Conservation (phyloP, 75 land plant species). For the Selaginella moellendorffii region DNA sequence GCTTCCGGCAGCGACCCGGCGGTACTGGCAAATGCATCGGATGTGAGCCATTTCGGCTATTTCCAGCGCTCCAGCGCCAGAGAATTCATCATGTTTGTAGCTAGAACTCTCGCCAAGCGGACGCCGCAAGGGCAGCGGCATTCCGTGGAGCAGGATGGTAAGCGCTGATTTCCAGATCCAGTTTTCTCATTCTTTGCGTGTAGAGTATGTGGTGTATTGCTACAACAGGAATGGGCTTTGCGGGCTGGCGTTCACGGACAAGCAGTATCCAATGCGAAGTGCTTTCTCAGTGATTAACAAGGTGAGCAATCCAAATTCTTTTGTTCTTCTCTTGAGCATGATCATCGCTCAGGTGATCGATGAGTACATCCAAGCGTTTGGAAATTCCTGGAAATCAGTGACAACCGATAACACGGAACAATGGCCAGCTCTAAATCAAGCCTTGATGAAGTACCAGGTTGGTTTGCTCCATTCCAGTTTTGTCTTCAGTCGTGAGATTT, state of each 20-base stretch:
- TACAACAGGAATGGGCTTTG: conserved; percentile 76
- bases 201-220: conserved; percentile 83
- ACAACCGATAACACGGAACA: conserved; percentile 49
- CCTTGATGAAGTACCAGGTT: conserved; percentile 75
- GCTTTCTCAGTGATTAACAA: conserved; percentile 83
- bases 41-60: conserved; percentile 82
- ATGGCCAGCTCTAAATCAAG: conserved; percentile 74
- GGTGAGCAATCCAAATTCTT: conserved; percentile 30
- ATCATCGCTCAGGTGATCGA: conserved; percentile 50
- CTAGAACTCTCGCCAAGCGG: conserved; percentile 68
- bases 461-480: not conserved
- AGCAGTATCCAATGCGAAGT: conserved; percentile 82
- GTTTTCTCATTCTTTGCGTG: not conserved
- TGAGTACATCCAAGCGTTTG: conserved; percentile 71
- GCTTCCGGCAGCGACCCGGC: conserved; percentile 32
- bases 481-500: too few species aligned
- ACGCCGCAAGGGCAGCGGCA: conserved; percentile 77
- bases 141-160: conserved; percentile 80
- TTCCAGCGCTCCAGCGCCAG: conserved; percentile 75
- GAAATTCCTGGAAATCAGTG: conserved; percentile 61
- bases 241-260: conserved; percentile 71
- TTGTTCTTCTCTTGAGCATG: not conserved
- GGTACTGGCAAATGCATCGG: conserved; percentile 68
- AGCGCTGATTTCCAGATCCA: not conserved
- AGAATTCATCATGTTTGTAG: conserved; percentile 83